Base-by-base conservation (phyloP, 306 rosid species). In the Rosa lucieae region DNA sequence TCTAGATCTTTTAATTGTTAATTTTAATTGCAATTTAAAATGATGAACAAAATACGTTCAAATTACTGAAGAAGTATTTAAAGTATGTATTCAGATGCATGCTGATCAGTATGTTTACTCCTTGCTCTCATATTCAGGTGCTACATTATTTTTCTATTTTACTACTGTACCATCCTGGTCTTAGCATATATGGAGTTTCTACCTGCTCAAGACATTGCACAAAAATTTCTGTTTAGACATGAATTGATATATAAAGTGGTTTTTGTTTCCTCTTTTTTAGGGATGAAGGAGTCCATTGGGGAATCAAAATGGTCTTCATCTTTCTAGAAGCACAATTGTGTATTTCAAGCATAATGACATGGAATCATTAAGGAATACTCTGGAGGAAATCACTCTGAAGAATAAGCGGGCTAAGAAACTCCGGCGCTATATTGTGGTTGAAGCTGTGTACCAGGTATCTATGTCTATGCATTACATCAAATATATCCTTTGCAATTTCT, bases 281-380 rank as follows among this genome's bases (percentile, higher is more conserved):
- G 78, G 99, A 95, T 51, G 99, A 95, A 82, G 99, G 99, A 75
- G 98, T 91, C 58, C 98, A 93, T 81, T 95, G 99, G 98, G 97
- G 96, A 80, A 91, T 93, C 99, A 93, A 81, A 95, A 95, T 83
- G 98, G 99, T 66, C 92, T 95, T 55, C 61, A 89, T 87, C 99
- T 93, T 86, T 95, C 99, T 53, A 89, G 98, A 85, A 95, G 98
- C 88, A 93, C 89, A 43, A 88, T 95, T 73, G 89, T 93, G 79
- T 91, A 93, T 79, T 95, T 91, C 82, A 95, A 91, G 84, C 98
- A 91, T 85, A 95, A 93, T 73, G 93, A 95, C 82, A 88, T 93
- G 94, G 84, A 84, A 68, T 91, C 98, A 70, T 87, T 91, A 81
- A n/a, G n/a, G n/a, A n/a, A n/a, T n/a, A n/a, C n/a, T n/a, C n/a